phyloP scores from a whole-genome alignment of 176 grass and related monocot genomes.

The Triticum timopheevii region DNA sequence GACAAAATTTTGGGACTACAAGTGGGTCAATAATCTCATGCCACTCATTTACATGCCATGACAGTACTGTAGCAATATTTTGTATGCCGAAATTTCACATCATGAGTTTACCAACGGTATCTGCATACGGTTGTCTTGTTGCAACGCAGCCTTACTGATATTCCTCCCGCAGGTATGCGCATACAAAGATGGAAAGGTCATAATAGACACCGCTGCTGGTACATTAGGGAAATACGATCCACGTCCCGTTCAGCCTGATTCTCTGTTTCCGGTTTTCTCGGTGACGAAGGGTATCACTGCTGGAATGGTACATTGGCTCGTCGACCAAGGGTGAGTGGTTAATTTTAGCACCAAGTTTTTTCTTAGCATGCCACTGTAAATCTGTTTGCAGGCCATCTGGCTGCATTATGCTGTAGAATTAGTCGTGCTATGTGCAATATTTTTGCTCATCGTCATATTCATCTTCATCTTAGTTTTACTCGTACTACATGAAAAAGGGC shows the following conservation, averaged over 20 bases:
- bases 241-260: constrained; percentile 88
- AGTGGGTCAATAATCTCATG: constrained; percentile 45
- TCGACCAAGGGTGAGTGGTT: constrained; percentile 74
- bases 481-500: background rate
- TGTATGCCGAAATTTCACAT: background rate
- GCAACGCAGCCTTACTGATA: constrained; percentile 11
- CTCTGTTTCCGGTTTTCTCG: constrained; percentile 97
- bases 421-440: background rate
- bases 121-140: background rate
- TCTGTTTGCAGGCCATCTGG: background rate
- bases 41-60: background rate
- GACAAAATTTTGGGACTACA: constrained; percentile 98
- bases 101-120: background rate
- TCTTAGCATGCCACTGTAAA: constrained; percentile 3
- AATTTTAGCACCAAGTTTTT: background rate
- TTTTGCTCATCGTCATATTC: background rate
- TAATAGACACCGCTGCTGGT: constrained; percentile 97
- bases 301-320: constrained; percentile 92
- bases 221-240: constrained; percentile 91
- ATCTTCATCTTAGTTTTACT: background rate
- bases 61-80: constrained; percentile 3
- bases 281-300: constrained; percentile 96
- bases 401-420: background rate
- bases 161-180: constrained; percentile 68
- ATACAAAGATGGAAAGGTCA: constrained; percentile 96